A percentile compares a stretch with the other conserved stretches of the same genome.
Conservation (phyloP, 257 asterid genomes). For the Datura wrightii region DNA sequence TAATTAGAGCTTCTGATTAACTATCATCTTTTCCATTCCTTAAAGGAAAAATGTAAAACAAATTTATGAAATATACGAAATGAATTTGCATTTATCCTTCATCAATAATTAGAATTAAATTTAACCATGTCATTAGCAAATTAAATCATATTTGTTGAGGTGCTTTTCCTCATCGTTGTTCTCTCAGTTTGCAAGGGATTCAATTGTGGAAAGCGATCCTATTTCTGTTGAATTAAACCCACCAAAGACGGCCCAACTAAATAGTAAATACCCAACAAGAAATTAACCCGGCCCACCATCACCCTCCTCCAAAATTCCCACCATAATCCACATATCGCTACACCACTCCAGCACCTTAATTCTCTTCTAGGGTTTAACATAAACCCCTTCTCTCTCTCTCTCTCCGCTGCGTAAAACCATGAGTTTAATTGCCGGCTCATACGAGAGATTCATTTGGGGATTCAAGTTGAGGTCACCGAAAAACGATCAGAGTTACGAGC, state of each 20-base stretch:
- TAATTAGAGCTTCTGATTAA: too few relatives aligned
- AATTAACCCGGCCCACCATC: slow-evolving; percentile 18
- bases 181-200: too few relatives aligned
- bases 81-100: too few relatives aligned
- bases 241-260: not conserved
- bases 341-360: not conserved
- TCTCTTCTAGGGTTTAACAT: slow-evolving; percentile 6
- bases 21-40: too few relatives aligned
- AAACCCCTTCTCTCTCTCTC: not conserved
- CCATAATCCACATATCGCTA: not conserved
- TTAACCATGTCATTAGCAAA: too few relatives aligned
- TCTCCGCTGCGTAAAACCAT: slow-evolving; percentile 33
- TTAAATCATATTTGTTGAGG: too few relatives aligned
- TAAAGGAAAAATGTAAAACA: too few relatives aligned
- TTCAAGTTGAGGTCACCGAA: slow-evolving; percentile 61
- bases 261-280: not conserved
- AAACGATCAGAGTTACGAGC: slow-evolving; percentile 42
- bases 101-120: too few relatives aligned
- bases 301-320: not conserved
- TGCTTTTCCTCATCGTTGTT: too few relatives aligned
- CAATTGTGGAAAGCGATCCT: too few relatives aligned
- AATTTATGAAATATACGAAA: too few relatives aligned
- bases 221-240: too few relatives aligned
- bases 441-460: slow-evolving; percentile 97
- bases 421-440: slow-evolving; percentile 91